Conservation (phyloP, 1,139 yeast genomes). For the Suzukiozyma palmioleophila region DNA sequence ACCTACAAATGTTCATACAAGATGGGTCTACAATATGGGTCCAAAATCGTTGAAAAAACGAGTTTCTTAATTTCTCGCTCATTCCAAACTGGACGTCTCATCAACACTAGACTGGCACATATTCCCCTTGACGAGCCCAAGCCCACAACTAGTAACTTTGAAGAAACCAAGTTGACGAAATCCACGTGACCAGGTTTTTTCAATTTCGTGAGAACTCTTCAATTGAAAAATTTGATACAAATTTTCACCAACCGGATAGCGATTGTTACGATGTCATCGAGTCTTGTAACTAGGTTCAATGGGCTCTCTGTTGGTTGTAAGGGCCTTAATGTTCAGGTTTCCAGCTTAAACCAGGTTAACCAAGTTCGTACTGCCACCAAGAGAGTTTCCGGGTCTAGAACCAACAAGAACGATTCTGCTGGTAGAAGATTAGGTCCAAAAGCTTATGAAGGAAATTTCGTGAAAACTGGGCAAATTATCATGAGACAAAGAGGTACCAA, state of each 20-base stretch:
- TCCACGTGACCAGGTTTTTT: slow-evolving; percentile 2
- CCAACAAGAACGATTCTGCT: slow-evolving; percentile 90
- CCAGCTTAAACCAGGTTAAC: slow-evolving; percentile 5
- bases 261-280: not conserved
- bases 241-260: not conserved
- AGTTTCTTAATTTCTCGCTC: too few species aligned
- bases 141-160: too few species aligned
- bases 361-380: slow-evolving; percentile 90
- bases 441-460: slow-evolving; percentile 67
- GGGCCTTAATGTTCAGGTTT: not conserved
- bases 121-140: too few species aligned
- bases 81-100: too few species aligned
- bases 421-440: slow-evolving; percentile 95
- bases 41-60: too few species aligned
- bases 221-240: slow-evolving; percentile 1
- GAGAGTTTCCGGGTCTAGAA: slow-evolving; percentile 89
- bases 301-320: slow-evolving; percentile 1
- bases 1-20: too few species aligned
- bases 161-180: not conserved
- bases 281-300: slow-evolving; percentile 1
- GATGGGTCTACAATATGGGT: too few species aligned
- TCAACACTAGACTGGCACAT: too few species aligned
- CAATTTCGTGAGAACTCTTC: not conserved
- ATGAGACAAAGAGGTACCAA: slow-evolving; percentile 97
- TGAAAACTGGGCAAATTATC: slow-evolving; percentile 78